Percentiles rank a stretch among this genome's conserved stretches.
These are phyloP conservation scores for Elaeis guineensis DNA, from an alignment of 176 grass and related monocot genomes.

Conservation along the genomic window DNA sequence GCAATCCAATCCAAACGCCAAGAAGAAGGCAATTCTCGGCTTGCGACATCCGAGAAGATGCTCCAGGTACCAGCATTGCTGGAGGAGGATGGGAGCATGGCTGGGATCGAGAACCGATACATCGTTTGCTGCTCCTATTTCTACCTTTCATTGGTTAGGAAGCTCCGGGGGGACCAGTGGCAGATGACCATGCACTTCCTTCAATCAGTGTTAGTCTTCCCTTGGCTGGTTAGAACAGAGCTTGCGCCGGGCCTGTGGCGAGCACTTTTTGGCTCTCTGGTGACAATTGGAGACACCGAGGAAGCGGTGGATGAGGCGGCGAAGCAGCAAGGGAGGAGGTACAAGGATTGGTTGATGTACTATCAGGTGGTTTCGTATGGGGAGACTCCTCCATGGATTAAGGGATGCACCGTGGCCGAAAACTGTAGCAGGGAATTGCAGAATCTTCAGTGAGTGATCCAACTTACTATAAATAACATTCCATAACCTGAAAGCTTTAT, in stretches of 20 bases:
- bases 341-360: slow-evolving; percentile 97
- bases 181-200: slow-evolving; percentile 92
- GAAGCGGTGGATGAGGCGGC: slow-evolving; percentile 36
- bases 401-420: slow-evolving; percentile 1
- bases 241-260: slow-evolving; percentile 71
- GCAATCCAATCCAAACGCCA: not conserved
- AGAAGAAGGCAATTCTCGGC: slow-evolving; percentile 2
- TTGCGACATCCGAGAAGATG: slow-evolving; percentile 48
- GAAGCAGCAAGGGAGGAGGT: slow-evolving; percentile 44
- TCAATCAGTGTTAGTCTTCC: slow-evolving; percentile 49
- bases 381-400: slow-evolving; percentile 28
- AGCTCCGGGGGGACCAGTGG: slow-evolving; percentile 58
- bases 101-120: slow-evolving; percentile 49
- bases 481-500: too few species aligned
- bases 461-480: slow-evolving; percentile 12
- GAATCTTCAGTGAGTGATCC: slow-evolving; percentile 1
- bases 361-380: slow-evolving; percentile 72
- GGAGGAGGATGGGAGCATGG: slow-evolving; percentile 58
- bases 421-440: slow-evolving; percentile 29
- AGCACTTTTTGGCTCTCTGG: slow-evolving; percentile 38
- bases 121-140: slow-evolving; percentile 80
- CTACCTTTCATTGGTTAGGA: slow-evolving; percentile 66
- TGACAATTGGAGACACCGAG: slow-evolving; percentile 7
- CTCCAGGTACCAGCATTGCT: slow-evolving; percentile 79
- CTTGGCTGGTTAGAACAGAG: slow-evolving; percentile 27